Evolutionary conservation across 2,329 filamentous ascomycete genomes (phyloP), one percentile per base, ranked within the genome.

Genomic region (Alternaria conjuncta): DNA sequence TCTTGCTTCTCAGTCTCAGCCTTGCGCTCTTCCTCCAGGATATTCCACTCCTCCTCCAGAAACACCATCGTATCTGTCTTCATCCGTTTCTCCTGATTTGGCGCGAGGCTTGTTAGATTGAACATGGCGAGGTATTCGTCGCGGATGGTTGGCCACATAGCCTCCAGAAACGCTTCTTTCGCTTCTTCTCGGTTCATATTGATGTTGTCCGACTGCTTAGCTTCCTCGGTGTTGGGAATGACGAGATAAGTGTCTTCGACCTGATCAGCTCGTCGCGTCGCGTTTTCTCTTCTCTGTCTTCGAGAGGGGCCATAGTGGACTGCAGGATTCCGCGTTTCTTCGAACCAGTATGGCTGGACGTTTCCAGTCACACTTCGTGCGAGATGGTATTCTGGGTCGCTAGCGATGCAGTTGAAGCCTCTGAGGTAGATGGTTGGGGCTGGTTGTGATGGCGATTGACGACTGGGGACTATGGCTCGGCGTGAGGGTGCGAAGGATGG

Each of bases 271-370:
- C n/a, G 36, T 18, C n/a, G 36, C 3, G 36, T 18, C 0, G 36
- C 8, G 0, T 41, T 18, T n/a, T 11, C 8, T 18, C n/a, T 41
- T 41, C 36, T 41, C n/a, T 41, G 36, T 41, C n/a, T 18, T 11
- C n/a, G 15, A 11, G 36, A 18, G 5, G 36, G 15, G 36, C n/a
- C 49, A 15, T 32, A 21, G 20, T 32, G 30, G 20, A n/a, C 49
- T 15, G 28, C 49, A 1, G 18, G 18, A n/a, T 3, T 21, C 5
- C 20, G 10, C 2, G 28, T 12, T 21, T 54, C 55, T 7, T 58
- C 47, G 11, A 62, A 62, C 55, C 60, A 62, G 15, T 62, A 62
- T 5, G 59, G 59, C 11, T 46, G 30, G 1, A n/a, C 3, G 5
- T 49, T 36, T 15, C 46, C 54, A 1, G 59, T 61, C 2, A 13